A percentile compares a stretch with the other conserved stretches of the same genome.
phyloP scores from a whole-genome alignment of 2,329 filamentous ascomycete genomes.

The Emergomyces pasteurianus region DNA sequence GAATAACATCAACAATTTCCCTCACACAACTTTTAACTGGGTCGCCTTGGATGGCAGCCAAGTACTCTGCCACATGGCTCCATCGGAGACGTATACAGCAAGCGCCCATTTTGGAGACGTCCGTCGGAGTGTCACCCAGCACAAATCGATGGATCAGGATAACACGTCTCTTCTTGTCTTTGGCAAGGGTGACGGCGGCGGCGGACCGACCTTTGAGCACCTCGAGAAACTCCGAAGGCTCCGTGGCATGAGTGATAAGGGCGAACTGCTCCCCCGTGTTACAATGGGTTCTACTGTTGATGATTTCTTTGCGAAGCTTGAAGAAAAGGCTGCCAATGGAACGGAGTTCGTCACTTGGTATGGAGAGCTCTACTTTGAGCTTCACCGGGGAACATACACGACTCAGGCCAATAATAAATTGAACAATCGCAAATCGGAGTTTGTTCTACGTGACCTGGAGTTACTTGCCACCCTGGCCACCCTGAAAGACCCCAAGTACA shows the following conservation, averaged over 20 bases:
- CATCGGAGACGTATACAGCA: slow-evolving; percentile 88
- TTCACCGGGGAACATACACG: slow-evolving; percentile 94
- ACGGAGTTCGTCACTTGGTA: slow-evolving; percentile 88
- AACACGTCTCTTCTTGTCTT: slow-evolving; percentile 84
- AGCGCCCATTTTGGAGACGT: slow-evolving; percentile 92
- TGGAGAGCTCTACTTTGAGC: slow-evolving; percentile 93
- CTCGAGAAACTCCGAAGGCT: slow-evolving; percentile 89
- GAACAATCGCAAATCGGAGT: slow-evolving; percentile 80
- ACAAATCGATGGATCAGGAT: slow-evolving; percentile 94
- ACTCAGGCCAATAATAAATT: slow-evolving; percentile 96
- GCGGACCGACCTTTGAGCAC: slow-evolving; percentile 86
- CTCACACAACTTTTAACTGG: slow-evolving; percentile 98
- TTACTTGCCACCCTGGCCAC: slow-evolving; percentile 77
- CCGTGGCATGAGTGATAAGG: slow-evolving; percentile 79
- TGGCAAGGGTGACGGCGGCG: slow-evolving; percentile 91
- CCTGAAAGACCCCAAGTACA: slow-evolving; percentile 57
- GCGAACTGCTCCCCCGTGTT: slow-evolving; percentile 71
- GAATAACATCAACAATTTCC: slow-evolving; percentile 99
- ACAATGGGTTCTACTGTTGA: slow-evolving; percentile 86
- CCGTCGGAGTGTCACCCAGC: slow-evolving; percentile 74
- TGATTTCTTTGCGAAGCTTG: slow-evolving; percentile 79
- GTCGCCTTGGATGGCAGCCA: slow-evolving; percentile 90
- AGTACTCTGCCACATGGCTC: slow-evolving; percentile 95
- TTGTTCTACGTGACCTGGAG: slow-evolving; percentile 76
- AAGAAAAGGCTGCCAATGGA: slow-evolving; percentile 57